Evolutionary conservation across 495 filamentous ascomycete species (phyloP).

Genomic region (Trichoderma reesei): DNA sequence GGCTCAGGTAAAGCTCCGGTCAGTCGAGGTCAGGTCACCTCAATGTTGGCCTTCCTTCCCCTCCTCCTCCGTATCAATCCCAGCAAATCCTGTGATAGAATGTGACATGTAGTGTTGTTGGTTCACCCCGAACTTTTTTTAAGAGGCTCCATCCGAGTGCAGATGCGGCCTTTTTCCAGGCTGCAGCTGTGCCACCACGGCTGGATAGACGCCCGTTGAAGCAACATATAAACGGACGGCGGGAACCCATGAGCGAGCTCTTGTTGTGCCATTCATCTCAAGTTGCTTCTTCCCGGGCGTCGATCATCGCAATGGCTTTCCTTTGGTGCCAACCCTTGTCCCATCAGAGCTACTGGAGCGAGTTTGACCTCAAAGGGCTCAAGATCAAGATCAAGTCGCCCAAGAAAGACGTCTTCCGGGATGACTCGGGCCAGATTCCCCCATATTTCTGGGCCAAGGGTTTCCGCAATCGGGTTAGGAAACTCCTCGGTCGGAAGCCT

Average conservation of each 20-base stretch:
- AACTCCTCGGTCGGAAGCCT: not conserved
- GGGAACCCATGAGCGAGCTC: not conserved
- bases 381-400: not conserved
- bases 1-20: too few species aligned
- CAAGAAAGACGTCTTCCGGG: not conserved
- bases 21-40: too few species aligned
- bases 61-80: not conserved
- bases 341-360: not conserved
- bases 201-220: not conserved
- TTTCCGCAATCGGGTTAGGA: not conserved
- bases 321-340: not conserved
- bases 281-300: not conserved
- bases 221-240: not conserved
- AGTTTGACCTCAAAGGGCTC: slow-evolving; percentile 6
- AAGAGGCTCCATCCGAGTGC: not conserved
- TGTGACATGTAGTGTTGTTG: not conserved
- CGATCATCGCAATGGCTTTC: slow-evolving; percentile 1
- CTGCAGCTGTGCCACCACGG: not conserved
- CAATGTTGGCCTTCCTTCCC: not conserved
- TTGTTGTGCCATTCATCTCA: not conserved
- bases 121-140: not conserved
- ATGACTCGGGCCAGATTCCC: not conserved
- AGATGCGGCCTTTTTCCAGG: not conserved
- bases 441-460: slow-evolving; percentile 12
- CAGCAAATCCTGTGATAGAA: not conserved